Base-by-base conservation (phyloP, 2,329 filamentous ascomycete genomes). In the Capronia epimyces region DNA sequence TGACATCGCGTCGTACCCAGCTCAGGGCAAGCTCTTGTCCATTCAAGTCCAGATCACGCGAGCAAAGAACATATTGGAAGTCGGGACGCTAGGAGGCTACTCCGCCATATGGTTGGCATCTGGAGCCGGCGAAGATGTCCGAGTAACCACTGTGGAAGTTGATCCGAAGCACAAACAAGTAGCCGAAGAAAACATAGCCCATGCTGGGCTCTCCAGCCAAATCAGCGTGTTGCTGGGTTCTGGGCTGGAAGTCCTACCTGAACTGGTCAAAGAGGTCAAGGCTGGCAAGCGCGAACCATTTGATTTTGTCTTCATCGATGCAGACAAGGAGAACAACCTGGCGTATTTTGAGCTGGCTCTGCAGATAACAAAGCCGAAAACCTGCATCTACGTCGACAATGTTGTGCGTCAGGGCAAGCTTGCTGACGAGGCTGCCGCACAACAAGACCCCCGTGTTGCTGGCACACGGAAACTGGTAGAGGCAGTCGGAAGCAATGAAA, bases 51-150 rank as follows among this genome's bases (percentile, higher is more conserved):
- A 65, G 40, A 53, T 70, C 27, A 64, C 66, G 1, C 56, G 62
- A 18, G 68, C 67, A 31, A 67, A 67, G 46, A 59, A 64, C 3
- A 66, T 75, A 2, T 72, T 81, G 29, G 78, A 82, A 60, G 66
- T 81, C 42, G 78, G 78, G 20, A 80, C 76, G 0, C 62, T 81
- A 21, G 77, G 77, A 10, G 78, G 72, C 6, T 81, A 78, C 62
- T 73, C 71, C 1, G 71, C 74, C 12, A 75, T 80, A 47, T 80
- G 74, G 69, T 68, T 81, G 43, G 76, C 76, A 2, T 63, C 37
- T 12, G 58, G 62, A 16, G 60, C 66, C 10, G 64, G 62, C 9
- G 66, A 67, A 0, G 60, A 65, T 16, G 58, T 68, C 3, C 61
- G 69, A 15, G 70, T 81, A 13, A 78, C 74, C 0, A 78, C 69